Evolutionary conservation across 1,284 basidiomycete genomes (phyloP), one percentile per base, ranked within the genome.

Genomic region (Polyporus tsugae): DNA sequence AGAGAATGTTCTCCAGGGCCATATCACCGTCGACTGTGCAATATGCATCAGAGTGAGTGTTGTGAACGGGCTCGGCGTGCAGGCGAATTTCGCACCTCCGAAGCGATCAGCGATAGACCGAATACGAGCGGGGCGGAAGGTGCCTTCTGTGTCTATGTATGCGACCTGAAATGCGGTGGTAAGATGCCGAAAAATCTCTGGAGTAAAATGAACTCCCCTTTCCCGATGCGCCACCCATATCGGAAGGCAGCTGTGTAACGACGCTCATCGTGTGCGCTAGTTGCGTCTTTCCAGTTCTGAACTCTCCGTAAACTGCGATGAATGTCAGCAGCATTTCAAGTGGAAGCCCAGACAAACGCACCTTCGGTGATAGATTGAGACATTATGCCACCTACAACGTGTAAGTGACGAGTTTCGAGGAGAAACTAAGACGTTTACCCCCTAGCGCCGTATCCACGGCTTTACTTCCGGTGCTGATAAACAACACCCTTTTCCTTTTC

Each of bases 121-220:
- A 71, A 98, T 94, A 69, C 96, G 90, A 76, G 98, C 96, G 6
- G 96, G 95, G 60, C 96, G 91, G 82, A 98, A 98, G 0, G 96
- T 97, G 6, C 96, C 95, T 86, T 97, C 95, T 1, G 96, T 97
- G 78, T 97, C 96, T 70, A 97, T 95, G 79, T 95, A 97, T 74
- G 95, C 95, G 42, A 96, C 95, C 91, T 93, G 62, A 13, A 33
- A 42, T 63, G 19, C n/a, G n/a, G 15, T 60, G 35, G 17, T 33
- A 38, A 64, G 64, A 35, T 60, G 64, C 35, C 29, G 17, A 19
- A 1, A 9, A n/a, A 17, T 22, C 22, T 5, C 22, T 22, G 15
- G 2, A 41, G 22, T 58, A 53, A 61, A 46, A 55, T 63, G 9
- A 4, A 75, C 33, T 42, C 57, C 91, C 92, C 84, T 97, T 97